These are phyloP conservation scores for Nakazawaea wickerhamii DNA, from an alignment of 805 yeast genomes.

Conservation along the genomic window DNA sequence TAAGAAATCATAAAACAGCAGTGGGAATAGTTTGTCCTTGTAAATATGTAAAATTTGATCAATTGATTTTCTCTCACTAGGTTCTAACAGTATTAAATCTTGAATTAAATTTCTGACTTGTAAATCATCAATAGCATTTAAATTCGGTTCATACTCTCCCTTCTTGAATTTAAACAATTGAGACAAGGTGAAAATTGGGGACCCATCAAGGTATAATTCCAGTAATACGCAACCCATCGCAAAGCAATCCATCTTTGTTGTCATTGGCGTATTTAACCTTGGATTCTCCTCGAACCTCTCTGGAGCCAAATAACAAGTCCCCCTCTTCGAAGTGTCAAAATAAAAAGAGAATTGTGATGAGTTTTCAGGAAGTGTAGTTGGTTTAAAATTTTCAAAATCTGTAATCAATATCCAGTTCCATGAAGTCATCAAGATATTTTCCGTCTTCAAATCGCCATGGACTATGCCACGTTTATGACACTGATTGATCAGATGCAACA, in stretches of 20 bases:
- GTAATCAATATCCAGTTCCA: conserved; percentile 83
- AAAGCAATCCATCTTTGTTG: conserved; percentile 74
- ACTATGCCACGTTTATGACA: conserved; percentile 58
- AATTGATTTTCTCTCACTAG: conserved; percentile 54
- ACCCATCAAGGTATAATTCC: conserved; percentile 81
- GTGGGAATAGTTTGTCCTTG: conserved; percentile 54
- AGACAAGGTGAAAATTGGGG: conserved; percentile 79
- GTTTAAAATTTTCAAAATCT: conserved; percentile 85
- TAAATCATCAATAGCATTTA: conserved; percentile 48
- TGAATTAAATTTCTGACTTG: conserved; percentile 49
- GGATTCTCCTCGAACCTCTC: conserved; percentile 59
- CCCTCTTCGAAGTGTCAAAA: conserved; percentile 83
- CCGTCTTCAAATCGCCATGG: conserved; percentile 93
- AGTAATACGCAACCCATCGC: conserved; percentile 85
- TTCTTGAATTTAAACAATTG: conserved; percentile 80
- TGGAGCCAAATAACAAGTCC: conserved; percentile 91
- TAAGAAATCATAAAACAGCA: conserved; percentile 59
- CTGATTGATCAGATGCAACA: conserved; percentile 54
- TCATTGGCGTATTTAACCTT: conserved; percentile 26
- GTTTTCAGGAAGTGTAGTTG: conserved; percentile 80
- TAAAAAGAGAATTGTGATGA: conserved; percentile 89
- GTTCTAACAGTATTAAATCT: conserved; percentile 62
- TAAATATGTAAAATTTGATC: conserved; percentile 45
- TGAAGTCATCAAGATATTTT: conserved; percentile 78
- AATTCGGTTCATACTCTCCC: conserved; percentile 60